These are phyloP conservation scores for Exophiala alcalophila DNA, from an alignment of 2,329 filamentous ascomycete species.

Conservation along the genomic window DNA sequence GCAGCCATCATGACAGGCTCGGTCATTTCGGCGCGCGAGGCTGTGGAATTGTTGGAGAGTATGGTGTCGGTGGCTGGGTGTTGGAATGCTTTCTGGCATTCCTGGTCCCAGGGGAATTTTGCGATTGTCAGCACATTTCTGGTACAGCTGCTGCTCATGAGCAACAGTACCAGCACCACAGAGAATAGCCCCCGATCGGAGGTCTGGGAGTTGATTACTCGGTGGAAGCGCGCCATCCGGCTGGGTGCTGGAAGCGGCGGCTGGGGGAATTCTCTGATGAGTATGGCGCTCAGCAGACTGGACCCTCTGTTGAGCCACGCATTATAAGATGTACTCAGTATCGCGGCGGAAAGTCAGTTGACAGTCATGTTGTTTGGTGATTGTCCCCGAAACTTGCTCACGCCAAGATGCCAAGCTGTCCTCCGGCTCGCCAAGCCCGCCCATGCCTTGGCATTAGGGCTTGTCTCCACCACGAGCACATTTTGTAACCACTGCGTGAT, in stretches of 20 bases:
- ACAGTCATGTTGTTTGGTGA: no score
- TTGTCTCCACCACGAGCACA: slow-evolving; percentile 8
- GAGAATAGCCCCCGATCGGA: slow-evolving; percentile 3
- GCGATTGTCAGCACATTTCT: slow-evolving; percentile 17
- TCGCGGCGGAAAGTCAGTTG: no score
- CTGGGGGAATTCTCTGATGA: slow-evolving; percentile 17
- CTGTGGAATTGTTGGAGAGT: slow-evolving; percentile 10
- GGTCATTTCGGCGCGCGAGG: slow-evolving; percentile 10
- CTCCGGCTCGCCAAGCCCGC: slow-evolving; percentile 6
- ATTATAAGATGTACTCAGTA: no score
- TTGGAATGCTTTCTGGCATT: slow-evolving; percentile 20
- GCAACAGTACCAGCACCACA: neutral
- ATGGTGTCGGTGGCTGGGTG: slow-evolving; percentile 15
- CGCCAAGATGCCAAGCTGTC: slow-evolving; percentile 12
- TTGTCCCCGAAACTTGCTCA: slow-evolving; percentile 19
- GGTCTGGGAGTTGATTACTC: slow-evolving; percentile 9
- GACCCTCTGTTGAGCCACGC: slow-evolving; percentile 10
- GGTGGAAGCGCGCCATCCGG: slow-evolving; percentile 16
- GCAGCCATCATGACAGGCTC: slow-evolving; percentile 15
- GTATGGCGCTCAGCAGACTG: slow-evolving; percentile 13
- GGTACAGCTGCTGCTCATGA: slow-evolving; percentile 10
- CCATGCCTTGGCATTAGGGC: slow-evolving; percentile 6
- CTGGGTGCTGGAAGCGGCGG: slow-evolving; percentile 12
- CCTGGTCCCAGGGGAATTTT: slow-evolving; percentile 21
- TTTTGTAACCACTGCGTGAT: no score